Evolutionary conservation across 768 basidiomycete species (phyloP), one percentile per base, ranked within the genome.

Genomic region (Kwoniella bestiolae): DNA sequence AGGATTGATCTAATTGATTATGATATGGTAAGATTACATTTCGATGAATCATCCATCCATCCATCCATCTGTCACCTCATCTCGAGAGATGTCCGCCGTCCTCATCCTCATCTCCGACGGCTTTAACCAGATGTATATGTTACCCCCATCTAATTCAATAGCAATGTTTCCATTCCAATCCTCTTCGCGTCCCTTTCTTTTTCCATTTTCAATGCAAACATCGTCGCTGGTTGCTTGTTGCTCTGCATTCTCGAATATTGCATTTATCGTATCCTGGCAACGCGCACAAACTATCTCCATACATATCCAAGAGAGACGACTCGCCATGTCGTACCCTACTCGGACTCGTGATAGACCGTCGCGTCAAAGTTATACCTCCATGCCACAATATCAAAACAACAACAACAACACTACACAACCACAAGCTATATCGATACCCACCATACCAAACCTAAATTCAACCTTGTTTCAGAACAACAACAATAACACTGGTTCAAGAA

Each of bases 261-360:
- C 38, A 35, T 23, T n/a, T 11, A 21, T 38, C 8, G 41, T 56
- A 25, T 26, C 21, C 26, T 28, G 8, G 28, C 14, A 47, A 6
- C 32, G 12, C 46, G 25, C 25, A 18, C 28, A 60, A 12, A 1
- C 4, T 8, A 35, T 18, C 28, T 21, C 5, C 32, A 4, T 16
- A 14, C 8, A 16, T 28, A 23, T 26, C 16, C 12, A 16, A 29
- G 21, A 25, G 12, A 55, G 18, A 6, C n/a, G 2, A 32, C 7
- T 5, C 49, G 52, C 41, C 29, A 68, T 68, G 66, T 58, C 66
- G 29, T 63, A 53, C 46, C 60, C 66, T 44, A 34, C 52, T 11
- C 46, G 66, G 18, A 63, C 21, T 23, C 41, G 66, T n/a, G 63
- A 59, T 23, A 45, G 63, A 59, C 56, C 56, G 41, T 29, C 44